Evolutionary conservation across 257 asterid species (phyloP).

Genomic region (Solanum neorickii): DNA sequence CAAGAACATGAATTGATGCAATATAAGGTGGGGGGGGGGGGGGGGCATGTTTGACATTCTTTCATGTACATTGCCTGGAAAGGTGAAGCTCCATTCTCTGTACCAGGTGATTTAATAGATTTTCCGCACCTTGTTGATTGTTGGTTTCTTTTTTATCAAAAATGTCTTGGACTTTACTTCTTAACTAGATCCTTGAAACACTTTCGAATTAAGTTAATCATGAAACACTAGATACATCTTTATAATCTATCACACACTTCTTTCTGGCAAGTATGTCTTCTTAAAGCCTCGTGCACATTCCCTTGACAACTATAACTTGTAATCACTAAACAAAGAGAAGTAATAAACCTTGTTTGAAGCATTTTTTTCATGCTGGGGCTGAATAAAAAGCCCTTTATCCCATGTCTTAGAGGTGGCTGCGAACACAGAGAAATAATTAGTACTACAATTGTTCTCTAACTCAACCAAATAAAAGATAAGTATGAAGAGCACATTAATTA

Average conservation of each 20-base stretch:
- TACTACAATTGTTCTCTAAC: neutral
- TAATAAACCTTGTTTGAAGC: conserved; percentile 49
- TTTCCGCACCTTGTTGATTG: neutral
- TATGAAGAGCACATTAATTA: neutral
- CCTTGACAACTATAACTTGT: neutral
- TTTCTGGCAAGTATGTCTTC: neutral
- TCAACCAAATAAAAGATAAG: neutral
- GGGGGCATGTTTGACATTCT: neutral
- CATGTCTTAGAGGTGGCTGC: conserved; percentile 81
- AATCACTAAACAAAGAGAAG: neutral
- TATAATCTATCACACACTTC: neutral
- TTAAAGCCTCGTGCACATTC: neutral
- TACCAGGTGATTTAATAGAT: neutral
- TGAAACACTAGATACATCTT: neutral
- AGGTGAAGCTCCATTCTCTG: neutral
- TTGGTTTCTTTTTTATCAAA: neutral
- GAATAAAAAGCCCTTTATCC: conserved; percentile 69
- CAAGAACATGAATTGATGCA: neutral
- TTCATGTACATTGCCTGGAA: neutral
- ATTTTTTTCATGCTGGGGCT: conserved; percentile 41
- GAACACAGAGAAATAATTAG: neutral
- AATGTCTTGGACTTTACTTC: neutral
- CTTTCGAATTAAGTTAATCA: neutral
- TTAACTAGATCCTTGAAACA: neutral
- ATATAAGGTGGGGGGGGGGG: neutral